phyloP scores from a whole-genome alignment of 345 rosid species.

The Eucalyptus globulus region DNA sequence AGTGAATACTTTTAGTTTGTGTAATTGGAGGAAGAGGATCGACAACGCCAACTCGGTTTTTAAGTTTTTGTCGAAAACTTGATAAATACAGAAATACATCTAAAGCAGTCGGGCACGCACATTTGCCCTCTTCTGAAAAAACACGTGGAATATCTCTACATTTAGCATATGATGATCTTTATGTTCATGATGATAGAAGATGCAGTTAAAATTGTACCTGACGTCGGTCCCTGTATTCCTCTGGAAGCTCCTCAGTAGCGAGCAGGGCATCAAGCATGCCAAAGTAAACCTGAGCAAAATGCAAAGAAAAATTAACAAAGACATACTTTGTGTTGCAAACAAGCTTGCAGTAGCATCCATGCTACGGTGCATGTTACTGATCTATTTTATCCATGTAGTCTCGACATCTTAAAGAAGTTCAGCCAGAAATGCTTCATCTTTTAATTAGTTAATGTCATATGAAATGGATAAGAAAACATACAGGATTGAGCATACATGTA shows the following conservation, averaged over 20 bases:
- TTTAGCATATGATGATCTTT: not conserved
- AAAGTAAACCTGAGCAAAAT: conserved; percentile 57
- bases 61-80: not conserved
- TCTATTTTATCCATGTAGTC: not conserved
- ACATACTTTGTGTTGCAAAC: not conserved
- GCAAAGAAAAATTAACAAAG: not conserved
- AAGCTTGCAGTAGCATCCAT: not conserved
- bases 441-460: not conserved
- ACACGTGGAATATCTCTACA: not conserved
- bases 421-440: not conserved
- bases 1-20: not conserved
- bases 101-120: not conserved
- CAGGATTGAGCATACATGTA: not conserved
- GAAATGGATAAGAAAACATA: not conserved
- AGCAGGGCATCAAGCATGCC: conserved; percentile 92
- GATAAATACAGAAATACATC: not conserved
- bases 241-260: conserved; percentile 87
- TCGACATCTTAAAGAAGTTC: not conserved
- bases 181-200: not conserved
- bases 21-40: not conserved
- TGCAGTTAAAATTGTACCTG: conserved; percentile 32
- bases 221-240: conserved; percentile 63
- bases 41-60: not conserved
- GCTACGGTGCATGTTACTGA: not conserved
- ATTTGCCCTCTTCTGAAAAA: not conserved